Conservation (phyloP, 2,329 filamentous ascomycete species). For the Fusarium albidum region DNA sequence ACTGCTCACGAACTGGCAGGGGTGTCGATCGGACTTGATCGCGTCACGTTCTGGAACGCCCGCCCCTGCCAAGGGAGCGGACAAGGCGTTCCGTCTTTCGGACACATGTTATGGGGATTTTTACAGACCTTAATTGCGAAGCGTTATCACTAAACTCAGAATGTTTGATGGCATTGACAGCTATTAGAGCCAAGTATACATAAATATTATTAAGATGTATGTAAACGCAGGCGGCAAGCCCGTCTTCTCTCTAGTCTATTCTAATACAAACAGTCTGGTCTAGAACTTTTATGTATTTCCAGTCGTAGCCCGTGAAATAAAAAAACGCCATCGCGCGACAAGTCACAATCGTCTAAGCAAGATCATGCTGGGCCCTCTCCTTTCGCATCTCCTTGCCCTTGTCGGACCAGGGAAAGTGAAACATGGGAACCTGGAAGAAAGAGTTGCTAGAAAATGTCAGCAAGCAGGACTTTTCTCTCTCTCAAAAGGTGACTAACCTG, state of each 20-base stretch:
- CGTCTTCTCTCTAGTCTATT: no score
- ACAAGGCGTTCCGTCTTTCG: no score
- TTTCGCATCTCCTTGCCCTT: constrained; percentile 69
- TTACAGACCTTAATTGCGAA: no score
- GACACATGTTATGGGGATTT: no score
- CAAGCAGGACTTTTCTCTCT: constrained; percentile 1
- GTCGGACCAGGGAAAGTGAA: constrained; percentile 93
- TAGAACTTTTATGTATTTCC: background rate
- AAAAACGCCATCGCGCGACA: background rate
- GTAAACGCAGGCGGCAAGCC: no score
- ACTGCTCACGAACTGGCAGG: constrained; percentile 4
- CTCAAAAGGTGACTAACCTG: constrained; percentile 46
- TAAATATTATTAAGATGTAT: no score
- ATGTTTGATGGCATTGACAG: no score
- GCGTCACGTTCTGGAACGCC: background rate
- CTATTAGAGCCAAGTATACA: no score
- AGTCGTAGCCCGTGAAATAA: background rate
- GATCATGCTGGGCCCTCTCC: constrained; percentile 48
- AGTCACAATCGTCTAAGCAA: constrained; percentile 16
- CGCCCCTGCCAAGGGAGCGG: no score
- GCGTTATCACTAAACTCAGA: no score
- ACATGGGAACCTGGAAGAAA: constrained; percentile 91
- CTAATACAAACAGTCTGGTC: no score
- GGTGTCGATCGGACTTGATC: constrained; percentile 1
- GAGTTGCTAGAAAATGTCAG: constrained; percentile 66